Percentiles rank a stretch among this genome's conserved stretches.
Conservation (phyloP, 495 filamentous ascomycete species). For the Corynascus novoguineensis region DNA sequence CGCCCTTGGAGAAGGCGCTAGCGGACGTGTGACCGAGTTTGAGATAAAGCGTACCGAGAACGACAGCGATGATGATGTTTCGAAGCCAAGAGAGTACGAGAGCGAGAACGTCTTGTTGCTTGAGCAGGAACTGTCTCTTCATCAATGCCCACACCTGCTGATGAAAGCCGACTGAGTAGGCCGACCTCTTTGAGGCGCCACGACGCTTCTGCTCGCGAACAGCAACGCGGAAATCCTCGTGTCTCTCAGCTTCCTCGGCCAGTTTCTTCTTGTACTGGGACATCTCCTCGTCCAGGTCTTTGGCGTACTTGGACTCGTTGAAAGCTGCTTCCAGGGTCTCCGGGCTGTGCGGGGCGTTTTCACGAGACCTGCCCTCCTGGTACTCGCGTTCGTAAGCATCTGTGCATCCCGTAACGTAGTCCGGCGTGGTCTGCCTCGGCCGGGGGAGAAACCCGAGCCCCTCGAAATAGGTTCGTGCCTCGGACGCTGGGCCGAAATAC, state of each 20-base stretch:
- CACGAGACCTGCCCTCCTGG: conserved; percentile 52
- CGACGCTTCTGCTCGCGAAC: conserved; percentile 71
- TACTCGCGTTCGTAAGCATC: conserved; percentile 79
- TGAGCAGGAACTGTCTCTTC: conserved; percentile 76
- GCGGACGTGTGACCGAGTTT: conserved; percentile 59
- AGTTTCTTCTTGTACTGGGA: conserved; percentile 55
- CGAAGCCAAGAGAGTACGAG: conserved; percentile 72
- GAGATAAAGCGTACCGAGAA: conserved; percentile 74
- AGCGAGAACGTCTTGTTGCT: conserved; percentile 76
- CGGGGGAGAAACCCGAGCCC: conserved; percentile 71
- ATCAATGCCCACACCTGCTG: conserved; percentile 77
- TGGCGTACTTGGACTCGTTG: conserved; percentile 53
- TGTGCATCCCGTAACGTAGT: conserved; percentile 80
- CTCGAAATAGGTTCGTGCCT: conserved; percentile 76
- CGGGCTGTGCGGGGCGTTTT: conserved; percentile 62
- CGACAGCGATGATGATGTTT: conserved; percentile 67
- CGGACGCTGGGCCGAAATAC: conserved; percentile 66
- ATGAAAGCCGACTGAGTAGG: conserved; percentile 75
- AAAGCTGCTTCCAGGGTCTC: conserved; percentile 63
- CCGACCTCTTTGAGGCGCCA: conserved; percentile 58
- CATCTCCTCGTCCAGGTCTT: conserved; percentile 61
- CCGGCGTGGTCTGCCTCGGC: conserved; percentile 77
- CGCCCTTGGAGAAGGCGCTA: conserved; percentile 71
- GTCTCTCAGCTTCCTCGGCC: conserved; percentile 54
- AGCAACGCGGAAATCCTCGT: conserved; percentile 72